Evolutionary conservation across 2,329 filamentous ascomycete genomes (phyloP).

Genomic region (Emergomyces pasteurianus): DNA sequence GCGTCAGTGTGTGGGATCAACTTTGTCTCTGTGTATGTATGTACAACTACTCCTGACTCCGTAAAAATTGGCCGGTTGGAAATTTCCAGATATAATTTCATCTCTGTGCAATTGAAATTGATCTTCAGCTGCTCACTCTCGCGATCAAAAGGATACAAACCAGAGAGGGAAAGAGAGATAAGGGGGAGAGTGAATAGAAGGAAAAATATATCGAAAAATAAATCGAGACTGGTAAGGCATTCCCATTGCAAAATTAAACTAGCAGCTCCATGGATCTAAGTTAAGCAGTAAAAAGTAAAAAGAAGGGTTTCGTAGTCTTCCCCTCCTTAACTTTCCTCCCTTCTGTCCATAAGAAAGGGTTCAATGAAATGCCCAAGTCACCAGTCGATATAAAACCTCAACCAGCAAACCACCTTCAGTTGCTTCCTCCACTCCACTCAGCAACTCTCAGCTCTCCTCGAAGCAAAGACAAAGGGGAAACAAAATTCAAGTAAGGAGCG

Average conservation of each 20-base stretch:
- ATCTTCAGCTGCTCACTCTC: too few species aligned
- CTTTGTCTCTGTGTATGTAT: too few species aligned
- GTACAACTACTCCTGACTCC: too few species aligned
- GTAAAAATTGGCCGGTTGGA: too few species aligned
- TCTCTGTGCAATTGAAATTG: too few species aligned
- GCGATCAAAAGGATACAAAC: too few species aligned
- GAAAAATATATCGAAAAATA: neutral
- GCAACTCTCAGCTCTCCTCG: neutral
- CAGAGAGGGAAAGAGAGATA: too few species aligned
- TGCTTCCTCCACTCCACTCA: neutral
- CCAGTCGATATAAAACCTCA: neutral
- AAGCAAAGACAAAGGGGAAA: neutral
- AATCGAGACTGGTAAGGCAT: neutral
- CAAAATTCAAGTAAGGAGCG: constrained; percentile 5
- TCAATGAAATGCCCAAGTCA: neutral
- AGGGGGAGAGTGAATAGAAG: too few species aligned
- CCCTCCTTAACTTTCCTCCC: neutral
- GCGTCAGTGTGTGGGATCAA: too few species aligned
- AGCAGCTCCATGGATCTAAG: neutral
- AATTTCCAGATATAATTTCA: too few species aligned
- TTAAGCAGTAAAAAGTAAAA: neutral
- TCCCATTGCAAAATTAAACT: neutral
- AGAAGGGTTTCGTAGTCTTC: too few species aligned
- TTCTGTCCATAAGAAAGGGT: too few species aligned
- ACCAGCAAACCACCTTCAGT: neutral